Percentiles rank a stretch among this genome's conserved stretches.
These are phyloP conservation scores for Fusarium sp. DNA, from an alignment of 2,329 filamentous ascomycete species.

Conservation along the genomic window DNA sequence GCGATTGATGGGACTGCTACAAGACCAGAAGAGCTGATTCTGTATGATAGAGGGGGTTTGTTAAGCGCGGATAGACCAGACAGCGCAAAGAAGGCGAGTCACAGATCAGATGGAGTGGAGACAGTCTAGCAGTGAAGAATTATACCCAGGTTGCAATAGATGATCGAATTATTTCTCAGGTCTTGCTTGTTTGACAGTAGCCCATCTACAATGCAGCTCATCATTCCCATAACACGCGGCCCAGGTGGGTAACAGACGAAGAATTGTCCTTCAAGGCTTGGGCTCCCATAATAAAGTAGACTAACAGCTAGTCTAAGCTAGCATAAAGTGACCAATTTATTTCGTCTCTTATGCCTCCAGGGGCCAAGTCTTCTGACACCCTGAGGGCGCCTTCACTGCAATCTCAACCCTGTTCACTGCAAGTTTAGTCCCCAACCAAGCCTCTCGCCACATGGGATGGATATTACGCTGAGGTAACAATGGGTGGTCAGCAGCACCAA, in stretches of 20 bases:
- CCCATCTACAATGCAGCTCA: too few species aligned
- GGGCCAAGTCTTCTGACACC: too few species aligned
- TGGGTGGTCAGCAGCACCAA: neutral
- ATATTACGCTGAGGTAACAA: neutral
- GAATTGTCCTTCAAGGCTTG: too few species aligned
- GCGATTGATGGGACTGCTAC: neutral
- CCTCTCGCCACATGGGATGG: too few species aligned
- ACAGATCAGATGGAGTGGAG: neutral
- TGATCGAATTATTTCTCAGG: neutral
- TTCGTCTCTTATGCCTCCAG: too few species aligned
- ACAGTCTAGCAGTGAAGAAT: neutral
- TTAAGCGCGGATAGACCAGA: neutral
- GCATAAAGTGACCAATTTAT: too few species aligned
- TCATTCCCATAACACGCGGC: too few species aligned
- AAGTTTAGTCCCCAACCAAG: neutral
- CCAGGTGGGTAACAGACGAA: too few species aligned
- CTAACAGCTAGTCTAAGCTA: too few species aligned
- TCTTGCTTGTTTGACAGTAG: neutral
- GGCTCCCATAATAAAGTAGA: too few species aligned
- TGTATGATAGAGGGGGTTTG: conserved; percentile 2
- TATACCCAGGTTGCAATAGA: neutral
- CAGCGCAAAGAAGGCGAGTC: neutral
- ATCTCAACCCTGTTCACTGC: neutral
- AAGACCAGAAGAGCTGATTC: neutral
- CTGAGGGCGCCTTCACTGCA: too few species aligned